Base-by-base conservation (phyloP, 179 eudicot species). In the Camellia oleifera region DNA sequence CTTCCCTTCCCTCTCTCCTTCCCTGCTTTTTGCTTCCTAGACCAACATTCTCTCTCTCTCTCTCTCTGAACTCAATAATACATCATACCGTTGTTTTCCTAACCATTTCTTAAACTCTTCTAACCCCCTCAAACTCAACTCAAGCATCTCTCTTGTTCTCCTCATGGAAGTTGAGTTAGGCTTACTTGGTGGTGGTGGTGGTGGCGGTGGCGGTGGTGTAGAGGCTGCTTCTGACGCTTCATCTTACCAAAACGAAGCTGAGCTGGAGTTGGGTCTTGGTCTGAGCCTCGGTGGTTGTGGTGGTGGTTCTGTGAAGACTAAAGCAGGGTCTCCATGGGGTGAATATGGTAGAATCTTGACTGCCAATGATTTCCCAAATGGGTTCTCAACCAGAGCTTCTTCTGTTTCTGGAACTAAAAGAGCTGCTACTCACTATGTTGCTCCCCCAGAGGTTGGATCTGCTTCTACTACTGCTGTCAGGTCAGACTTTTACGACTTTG, bases 251-350 rank as follows among this genome's bases (percentile, higher is more conserved):
- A 86, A 90, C 64, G 97, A 92, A 26, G 79, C 82, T 13, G 93
- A 86, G 82, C 86, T 94, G 45, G 97, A 92, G 81, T 78, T 93
- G 80, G 98, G 98, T 32, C 82, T 93, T 67, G 93, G 90, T 3
- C 81, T 93, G 68, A 88, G 92, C 14, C 88, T 91, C 57, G 81
- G 83, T 32, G 53, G 42, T 42, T 69, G 79, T 17, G 76, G 78
- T 52, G 71, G 81, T 42, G 79, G 66, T 40, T 79, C 72, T 66
- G 76, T 20, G 79, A 81, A 76, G 83, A 72, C 70, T 15, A 52
- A 72, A 75, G 32, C 32, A 32, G 79, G 80, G 40, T 71, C 76
- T 44, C 64, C 76, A 23, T 60, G 73, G 60, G 82, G 70, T n/a
- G 81, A 80, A 12, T 73, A 56, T 80, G 84, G 82, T 26, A 84